Conservation (phyloP, 192 early-diverging fungal genomes). For the Phlyctochytrium bullatum region DNA sequence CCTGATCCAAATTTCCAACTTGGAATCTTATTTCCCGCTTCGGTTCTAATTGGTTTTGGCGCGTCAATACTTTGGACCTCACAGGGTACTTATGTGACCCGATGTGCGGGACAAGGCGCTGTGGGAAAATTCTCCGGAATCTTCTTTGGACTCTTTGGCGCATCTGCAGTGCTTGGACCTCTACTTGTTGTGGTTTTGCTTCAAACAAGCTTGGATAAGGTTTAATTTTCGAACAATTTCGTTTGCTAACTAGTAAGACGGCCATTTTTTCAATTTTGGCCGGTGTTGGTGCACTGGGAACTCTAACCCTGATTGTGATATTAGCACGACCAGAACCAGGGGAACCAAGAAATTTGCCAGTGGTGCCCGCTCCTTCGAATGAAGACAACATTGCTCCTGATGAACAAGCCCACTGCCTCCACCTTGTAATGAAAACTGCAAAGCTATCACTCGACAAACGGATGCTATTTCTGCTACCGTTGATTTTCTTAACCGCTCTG, state of each 20-base stretch:
- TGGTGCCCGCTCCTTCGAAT: too few relatives aligned
- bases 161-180: slow-evolving; percentile 15
- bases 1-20: slow-evolving; percentile 18
- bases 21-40: slow-evolving; percentile 14
- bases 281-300: slow-evolving; percentile 15
- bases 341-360: too few relatives aligned
- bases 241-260: background rate
- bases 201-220: slow-evolving; percentile 19
- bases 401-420: too few relatives aligned
- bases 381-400: too few relatives aligned
- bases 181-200: slow-evolving; percentile 12
- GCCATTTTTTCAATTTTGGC: slow-evolving; percentile 16
- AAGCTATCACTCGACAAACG: slow-evolving; percentile 10
- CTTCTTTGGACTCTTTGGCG: slow-evolving; percentile 24
- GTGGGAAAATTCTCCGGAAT: slow-evolving; percentile 19
- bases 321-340: slow-evolving; percentile 15
- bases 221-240: background rate
- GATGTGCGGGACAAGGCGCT: slow-evolving; percentile 15
- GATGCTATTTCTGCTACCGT: slow-evolving; percentile 11
- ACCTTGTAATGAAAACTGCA: slow-evolving; percentile 7
- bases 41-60: slow-evolving; percentile 19
- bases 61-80: slow-evolving; percentile 24
- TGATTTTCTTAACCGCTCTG: slow-evolving; percentile 14
- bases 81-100: slow-evolving; percentile 20
- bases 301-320: slow-evolving; percentile 17